Conservation (phyloP, 306 rosid genomes). For the Ormosia emarginata region DNA sequence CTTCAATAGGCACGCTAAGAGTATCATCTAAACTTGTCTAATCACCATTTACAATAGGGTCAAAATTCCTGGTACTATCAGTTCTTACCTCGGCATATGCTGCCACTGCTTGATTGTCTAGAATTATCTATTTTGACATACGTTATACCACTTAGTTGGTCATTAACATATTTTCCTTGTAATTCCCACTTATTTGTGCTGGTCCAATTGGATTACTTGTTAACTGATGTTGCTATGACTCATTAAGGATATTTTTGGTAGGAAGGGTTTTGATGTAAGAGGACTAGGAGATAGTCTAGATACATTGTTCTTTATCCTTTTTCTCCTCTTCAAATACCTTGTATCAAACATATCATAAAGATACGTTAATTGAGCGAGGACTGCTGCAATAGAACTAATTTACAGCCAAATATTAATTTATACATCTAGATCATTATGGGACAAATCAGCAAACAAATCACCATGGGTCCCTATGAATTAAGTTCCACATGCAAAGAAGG, state of each 20-base stretch:
- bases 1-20: neutral
- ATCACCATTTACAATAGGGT: neutral
- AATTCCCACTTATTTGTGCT: constrained; percentile 9
- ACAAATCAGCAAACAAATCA: neutral
- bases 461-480: neutral
- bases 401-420: neutral
- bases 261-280: neutral
- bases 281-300: neutral
- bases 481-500: constrained; percentile 19
- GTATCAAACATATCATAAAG: neutral
- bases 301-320: neutral
- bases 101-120: constrained; percentile 7
- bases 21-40: neutral
- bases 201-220: neutral
- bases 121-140: constrained; percentile 12
- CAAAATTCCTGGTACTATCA: neutral
- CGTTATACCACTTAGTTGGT: neutral
- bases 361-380: neutral
- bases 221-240: neutral
- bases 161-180: neutral
- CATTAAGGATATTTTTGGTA: neutral
- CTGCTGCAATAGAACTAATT: constrained; percentile 2
- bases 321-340: constrained; percentile 4
- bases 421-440: neutral
- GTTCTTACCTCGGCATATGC: neutral